phyloP scores from a whole-genome alignment of 2,329 filamentous ascomycete genomes.

The Thielaviopsis euricoi region DNA sequence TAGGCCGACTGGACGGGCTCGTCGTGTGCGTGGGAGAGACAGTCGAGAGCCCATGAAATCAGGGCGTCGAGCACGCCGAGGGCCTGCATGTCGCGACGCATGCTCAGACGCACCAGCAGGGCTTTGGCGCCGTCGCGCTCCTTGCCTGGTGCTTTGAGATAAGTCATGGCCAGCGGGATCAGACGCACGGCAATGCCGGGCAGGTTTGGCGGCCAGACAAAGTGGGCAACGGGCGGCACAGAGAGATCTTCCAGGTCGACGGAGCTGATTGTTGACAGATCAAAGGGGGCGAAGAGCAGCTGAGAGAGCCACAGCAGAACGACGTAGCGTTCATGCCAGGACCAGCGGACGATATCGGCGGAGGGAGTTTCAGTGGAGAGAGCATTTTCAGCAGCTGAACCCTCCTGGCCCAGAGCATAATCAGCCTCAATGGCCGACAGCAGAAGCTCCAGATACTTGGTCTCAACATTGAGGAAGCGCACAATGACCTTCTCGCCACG shows the following conservation, averaged over 20 bases:
- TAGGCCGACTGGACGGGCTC: slow-evolving; percentile 40
- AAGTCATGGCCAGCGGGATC: slow-evolving; percentile 52
- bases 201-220: slow-evolving; percentile 41
- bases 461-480: slow-evolving; percentile 80
- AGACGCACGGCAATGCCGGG: slow-evolving; percentile 57
- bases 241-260: slow-evolving; percentile 31
- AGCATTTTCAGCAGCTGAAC: background rate
- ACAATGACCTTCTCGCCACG: slow-evolving; percentile 85
- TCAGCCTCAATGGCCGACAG: slow-evolving; percentile 55
- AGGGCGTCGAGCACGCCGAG: slow-evolving; percentile 53
- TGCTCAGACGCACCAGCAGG: slow-evolving; percentile 64
- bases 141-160: slow-evolving; percentile 62
- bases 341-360: slow-evolving; percentile 25
- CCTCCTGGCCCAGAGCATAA: slow-evolving; percentile 18
- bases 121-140: slow-evolving; percentile 78
- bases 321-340: slow-evolving; percentile 82
- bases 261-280: slow-evolving; percentile 69
- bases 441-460: slow-evolving; percentile 66
- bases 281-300: slow-evolving; percentile 73
- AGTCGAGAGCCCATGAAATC: slow-evolving; percentile 52
- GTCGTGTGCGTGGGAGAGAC: slow-evolving; percentile 32
- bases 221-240: slow-evolving; percentile 25
- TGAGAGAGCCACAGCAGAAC: slow-evolving; percentile 78
- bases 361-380: slow-evolving; percentile 11
- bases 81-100: slow-evolving; percentile 75